Percentiles rank a stretch among this genome's conserved stretches.
These are phyloP conservation scores for Candida boleticola DNA, from an alignment of 805 yeast genomes.

Conservation along the genomic window DNA sequence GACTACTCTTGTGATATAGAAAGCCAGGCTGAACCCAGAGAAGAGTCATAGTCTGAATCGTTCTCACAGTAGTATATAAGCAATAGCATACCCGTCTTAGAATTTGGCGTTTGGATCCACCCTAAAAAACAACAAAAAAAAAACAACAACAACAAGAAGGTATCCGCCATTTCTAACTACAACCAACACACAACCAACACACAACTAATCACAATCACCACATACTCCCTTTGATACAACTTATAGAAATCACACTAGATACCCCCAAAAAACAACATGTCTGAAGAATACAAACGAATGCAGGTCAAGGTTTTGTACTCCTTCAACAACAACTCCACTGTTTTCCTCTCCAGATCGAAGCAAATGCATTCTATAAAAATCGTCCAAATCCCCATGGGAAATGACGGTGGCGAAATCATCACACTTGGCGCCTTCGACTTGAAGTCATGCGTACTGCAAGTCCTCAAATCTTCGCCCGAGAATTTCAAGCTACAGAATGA, in stretches of 20 bases:
- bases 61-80: too few species aligned
- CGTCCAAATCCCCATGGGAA: slow-evolving; percentile 32
- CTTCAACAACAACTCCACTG: slow-evolving; percentile 42
- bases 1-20: too few species aligned
- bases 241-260: too few species aligned
- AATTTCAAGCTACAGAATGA: slow-evolving; percentile 37
- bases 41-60: too few species aligned
- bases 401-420: slow-evolving; percentile 25
- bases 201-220: neutral
- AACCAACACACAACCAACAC: too few species aligned
- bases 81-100: too few species aligned
- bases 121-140: too few species aligned
- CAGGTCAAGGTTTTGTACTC: slow-evolving; percentile 46
- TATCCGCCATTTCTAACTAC: neutral
- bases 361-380: slow-evolving; percentile 33
- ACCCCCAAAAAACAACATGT: too few species aligned
- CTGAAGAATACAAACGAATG: slow-evolving; percentile 31
- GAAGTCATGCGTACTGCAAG: slow-evolving; percentile 36
- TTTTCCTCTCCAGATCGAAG: slow-evolving; percentile 40
- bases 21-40: too few species aligned
- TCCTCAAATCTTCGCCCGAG: slow-evolving; percentile 39
- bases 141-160: slow-evolving; percentile 1
- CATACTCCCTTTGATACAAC: too few species aligned
- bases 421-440: slow-evolving; percentile 44
- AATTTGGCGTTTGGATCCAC: too few species aligned